These are phyloP conservation scores for Solanum okadae DNA, from an alignment of 257 asterid species.

Conservation along the genomic window DNA sequence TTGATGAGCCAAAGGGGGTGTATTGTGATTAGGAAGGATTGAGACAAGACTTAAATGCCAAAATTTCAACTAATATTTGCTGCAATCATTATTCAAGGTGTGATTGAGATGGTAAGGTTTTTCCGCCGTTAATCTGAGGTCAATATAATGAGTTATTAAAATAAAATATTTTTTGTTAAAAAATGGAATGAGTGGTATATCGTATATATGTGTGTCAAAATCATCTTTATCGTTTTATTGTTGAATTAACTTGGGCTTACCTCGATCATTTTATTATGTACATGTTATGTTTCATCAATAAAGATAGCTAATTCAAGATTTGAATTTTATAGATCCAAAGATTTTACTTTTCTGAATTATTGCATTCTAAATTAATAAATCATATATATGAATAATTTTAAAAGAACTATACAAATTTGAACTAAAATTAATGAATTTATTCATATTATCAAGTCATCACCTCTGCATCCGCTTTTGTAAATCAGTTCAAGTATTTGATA, in stretches of 20 bases:
- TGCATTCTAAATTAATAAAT: not conserved
- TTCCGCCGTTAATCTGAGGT: accelerated
- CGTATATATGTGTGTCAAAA: too few species aligned
- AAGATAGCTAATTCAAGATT: not conserved
- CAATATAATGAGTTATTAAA: not conserved
- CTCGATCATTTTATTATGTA: too few species aligned
- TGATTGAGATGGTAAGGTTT: not conserved
- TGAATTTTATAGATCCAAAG: not conserved
- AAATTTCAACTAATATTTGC: not conserved
- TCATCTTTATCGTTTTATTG: too few species aligned
- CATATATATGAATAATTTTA: not conserved
- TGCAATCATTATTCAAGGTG: too few species aligned
- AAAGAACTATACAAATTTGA: not conserved
- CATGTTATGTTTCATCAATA: not conserved
- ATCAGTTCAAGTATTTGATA: not conserved
- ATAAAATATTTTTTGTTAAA: not conserved
- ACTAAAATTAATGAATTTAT: too few species aligned
- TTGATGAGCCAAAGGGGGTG: not conserved
- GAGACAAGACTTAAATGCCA: not conserved
- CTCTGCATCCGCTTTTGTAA: too few species aligned
- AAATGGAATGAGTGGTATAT: too few species aligned
- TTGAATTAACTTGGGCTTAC: too few species aligned
- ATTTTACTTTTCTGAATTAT: not conserved
- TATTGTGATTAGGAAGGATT: not conserved
- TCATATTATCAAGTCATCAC: too few species aligned